Percentiles rank a stretch among this genome's conserved stretches.
Evolutionary conservation across 805 yeast species (phyloP).

Genomic region (Groenewaldozyma salmanticensis): DNA sequence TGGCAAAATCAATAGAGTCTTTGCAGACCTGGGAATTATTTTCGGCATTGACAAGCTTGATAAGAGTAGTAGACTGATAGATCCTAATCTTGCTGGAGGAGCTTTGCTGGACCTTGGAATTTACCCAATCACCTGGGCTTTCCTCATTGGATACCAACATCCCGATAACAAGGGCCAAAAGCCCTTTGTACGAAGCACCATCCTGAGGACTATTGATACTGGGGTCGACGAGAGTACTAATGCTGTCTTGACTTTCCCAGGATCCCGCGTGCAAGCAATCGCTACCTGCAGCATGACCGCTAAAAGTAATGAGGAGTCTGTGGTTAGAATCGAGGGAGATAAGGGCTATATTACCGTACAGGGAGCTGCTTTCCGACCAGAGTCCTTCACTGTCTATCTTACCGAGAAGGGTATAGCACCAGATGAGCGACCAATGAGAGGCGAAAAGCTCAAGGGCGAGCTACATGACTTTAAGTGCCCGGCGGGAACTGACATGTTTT

Average conservation of each 20-base stretch:
- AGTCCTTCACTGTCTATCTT: slow-evolving; percentile 12
- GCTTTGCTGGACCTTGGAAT: slow-evolving; percentile 48
- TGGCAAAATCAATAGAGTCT: slow-evolving; percentile 39
- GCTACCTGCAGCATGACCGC: slow-evolving; percentile 10
- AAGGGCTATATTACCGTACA: slow-evolving; percentile 15
- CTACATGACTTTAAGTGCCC: not conserved
- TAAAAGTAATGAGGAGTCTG: slow-evolving; percentile 3
- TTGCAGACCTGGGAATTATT: slow-evolving; percentile 26
- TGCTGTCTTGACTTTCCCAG: slow-evolving; percentile 11
- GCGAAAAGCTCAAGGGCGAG: slow-evolving; percentile 1
- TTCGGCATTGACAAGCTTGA: slow-evolving; percentile 20
- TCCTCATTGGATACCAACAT: slow-evolving; percentile 12
- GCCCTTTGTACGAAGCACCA: slow-evolving; percentile 8
- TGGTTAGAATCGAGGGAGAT: slow-evolving; percentile 9
- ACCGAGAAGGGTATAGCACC: slow-evolving; percentile 6
- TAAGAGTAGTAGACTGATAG: slow-evolving; percentile 29
- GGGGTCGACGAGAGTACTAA: slow-evolving; percentile 13
- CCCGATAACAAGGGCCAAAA: slow-evolving; percentile 12
- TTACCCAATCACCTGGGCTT: slow-evolving; percentile 37
- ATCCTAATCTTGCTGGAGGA: slow-evolving; percentile 45
- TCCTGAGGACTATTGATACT: slow-evolving; percentile 10
- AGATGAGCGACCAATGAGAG: slow-evolving; percentile 2
- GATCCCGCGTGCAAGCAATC: slow-evolving; percentile 8
- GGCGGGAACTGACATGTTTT: slow-evolving; percentile 37
- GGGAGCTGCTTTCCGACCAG: slow-evolving; percentile 15